phyloP scores from a whole-genome alignment of 2,329 filamentous ascomycete species.

The Colletotrichum abscissum region DNA sequence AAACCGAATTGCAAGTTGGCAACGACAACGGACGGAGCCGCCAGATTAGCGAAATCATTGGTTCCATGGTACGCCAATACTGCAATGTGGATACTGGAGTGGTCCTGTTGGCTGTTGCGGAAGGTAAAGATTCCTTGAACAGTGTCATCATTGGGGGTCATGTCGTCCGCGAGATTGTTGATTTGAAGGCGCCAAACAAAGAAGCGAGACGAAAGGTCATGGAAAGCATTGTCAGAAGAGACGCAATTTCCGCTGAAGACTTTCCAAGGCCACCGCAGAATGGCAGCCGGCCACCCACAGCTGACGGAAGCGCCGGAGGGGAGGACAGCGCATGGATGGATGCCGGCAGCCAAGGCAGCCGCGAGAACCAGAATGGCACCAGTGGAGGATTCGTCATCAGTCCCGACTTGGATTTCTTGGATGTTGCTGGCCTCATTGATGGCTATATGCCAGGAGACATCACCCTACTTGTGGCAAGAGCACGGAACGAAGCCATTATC shows the following conservation, averaged over 20 bases:
- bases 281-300: slow-evolving; percentile 68
- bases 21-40: slow-evolving; percentile 93
- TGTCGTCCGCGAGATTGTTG: slow-evolving; percentile 90
- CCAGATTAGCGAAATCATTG: slow-evolving; percentile 90
- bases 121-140: slow-evolving; percentile 92
- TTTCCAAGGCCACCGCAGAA: slow-evolving; percentile 46
- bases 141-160: slow-evolving; percentile 91
- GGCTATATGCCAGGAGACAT: slow-evolving; percentile 98
- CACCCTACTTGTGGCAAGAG: slow-evolving; percentile 84
- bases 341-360: slow-evolving; percentile 69
- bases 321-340: slow-evolving; percentile 80
- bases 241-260: slow-evolving; percentile 55
- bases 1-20: slow-evolving; percentile 93
- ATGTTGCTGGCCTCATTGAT: slow-evolving; percentile 92
- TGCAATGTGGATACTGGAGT: slow-evolving; percentile 84
- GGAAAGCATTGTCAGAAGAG: slow-evolving; percentile 77
- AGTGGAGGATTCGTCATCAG: slow-evolving; percentile 78
- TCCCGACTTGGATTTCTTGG: slow-evolving; percentile 85
- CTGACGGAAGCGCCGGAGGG: slow-evolving; percentile 62
- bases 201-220: slow-evolving; percentile 86
- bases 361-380: slow-evolving; percentile 46
- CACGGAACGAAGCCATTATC: slow-evolving; percentile 92
- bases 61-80: slow-evolving; percentile 84
- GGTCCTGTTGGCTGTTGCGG: slow-evolving; percentile 88
- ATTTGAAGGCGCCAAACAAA: slow-evolving; percentile 91